phyloP scores from a whole-genome alignment of 805 yeast species.

The Cyberlindnera euphorbiae region DNA sequence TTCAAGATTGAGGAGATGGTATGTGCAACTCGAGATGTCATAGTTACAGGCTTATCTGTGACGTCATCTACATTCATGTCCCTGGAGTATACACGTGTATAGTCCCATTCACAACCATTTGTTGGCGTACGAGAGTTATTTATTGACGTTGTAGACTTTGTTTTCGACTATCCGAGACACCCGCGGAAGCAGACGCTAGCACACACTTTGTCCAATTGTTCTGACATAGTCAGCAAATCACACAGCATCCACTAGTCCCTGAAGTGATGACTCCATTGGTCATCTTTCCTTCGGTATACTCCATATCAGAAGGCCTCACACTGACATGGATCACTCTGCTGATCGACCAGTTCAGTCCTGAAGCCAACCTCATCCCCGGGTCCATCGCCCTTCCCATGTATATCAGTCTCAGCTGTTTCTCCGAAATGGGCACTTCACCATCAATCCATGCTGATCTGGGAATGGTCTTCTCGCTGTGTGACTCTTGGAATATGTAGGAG shows the following conservation, averaged over 20 bases:
- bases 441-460: background rate
- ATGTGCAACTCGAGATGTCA: too few relatives aligned
- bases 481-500: conserved; percentile 1
- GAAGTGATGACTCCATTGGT: too few relatives aligned
- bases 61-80: background rate
- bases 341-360: conserved; percentile 16
- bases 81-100: background rate
- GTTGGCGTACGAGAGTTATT: too few relatives aligned
- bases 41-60: background rate
- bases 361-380: background rate
- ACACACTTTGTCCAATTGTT: too few relatives aligned
- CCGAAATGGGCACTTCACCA: background rate
- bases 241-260: too few relatives aligned
- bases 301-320: conserved; percentile 28
- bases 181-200: too few relatives aligned
- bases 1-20: too few relatives aligned
- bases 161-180: too few relatives aligned
- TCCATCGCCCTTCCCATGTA: conserved; percentile 28
- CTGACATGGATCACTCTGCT: conserved; percentile 29
- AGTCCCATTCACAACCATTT: background rate
- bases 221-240: too few relatives aligned
- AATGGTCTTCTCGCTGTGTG: background rate
- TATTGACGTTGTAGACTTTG: too few relatives aligned
- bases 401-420: conserved; percentile 23
- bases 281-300: too few relatives aligned